Evolutionary conservation across 345 rosid genomes (phyloP).

Genomic region (Citrus inodora): DNA sequence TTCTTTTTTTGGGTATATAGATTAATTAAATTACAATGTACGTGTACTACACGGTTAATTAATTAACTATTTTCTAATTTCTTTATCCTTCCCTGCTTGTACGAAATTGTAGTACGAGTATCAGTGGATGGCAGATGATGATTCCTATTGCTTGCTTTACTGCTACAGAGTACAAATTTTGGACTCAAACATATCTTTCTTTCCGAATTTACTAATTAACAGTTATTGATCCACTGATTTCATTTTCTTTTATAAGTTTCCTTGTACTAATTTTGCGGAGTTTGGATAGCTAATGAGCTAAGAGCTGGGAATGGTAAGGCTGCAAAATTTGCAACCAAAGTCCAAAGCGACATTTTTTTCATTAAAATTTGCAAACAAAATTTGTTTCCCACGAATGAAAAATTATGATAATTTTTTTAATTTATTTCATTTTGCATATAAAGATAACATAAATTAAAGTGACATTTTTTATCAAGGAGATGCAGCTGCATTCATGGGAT

Average conservation of each 20-base stretch:
- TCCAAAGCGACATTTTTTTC: not conserved
- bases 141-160: constrained; percentile 47
- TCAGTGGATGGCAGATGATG: constrained; percentile 50
- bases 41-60: constrained; percentile 39
- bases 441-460: too few species aligned
- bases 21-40: constrained; percentile 41
- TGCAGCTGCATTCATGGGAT: too few species aligned
- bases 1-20: constrained; percentile 57
- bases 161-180: constrained; percentile 32
- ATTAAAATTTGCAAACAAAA: too few species aligned
- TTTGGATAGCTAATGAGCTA: constrained; percentile 45
- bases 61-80: not conserved
- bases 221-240: not conserved
- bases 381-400: too few species aligned
- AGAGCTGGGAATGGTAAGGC: constrained; percentile 43
- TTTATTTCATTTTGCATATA: too few species aligned
- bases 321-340: constrained; percentile 39
- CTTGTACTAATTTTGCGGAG: constrained; percentile 19
- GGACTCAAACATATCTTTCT: not conserved
- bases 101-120: constrained; percentile 41
- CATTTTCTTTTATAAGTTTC: not conserved
- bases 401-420: too few species aligned
- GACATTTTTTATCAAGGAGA: too few species aligned
- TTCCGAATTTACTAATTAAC: not conserved
- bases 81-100: not conserved